Base-by-base conservation (phyloP, 2,329 filamentous ascomycete genomes). In the Diaporthe longicolla region DNA sequence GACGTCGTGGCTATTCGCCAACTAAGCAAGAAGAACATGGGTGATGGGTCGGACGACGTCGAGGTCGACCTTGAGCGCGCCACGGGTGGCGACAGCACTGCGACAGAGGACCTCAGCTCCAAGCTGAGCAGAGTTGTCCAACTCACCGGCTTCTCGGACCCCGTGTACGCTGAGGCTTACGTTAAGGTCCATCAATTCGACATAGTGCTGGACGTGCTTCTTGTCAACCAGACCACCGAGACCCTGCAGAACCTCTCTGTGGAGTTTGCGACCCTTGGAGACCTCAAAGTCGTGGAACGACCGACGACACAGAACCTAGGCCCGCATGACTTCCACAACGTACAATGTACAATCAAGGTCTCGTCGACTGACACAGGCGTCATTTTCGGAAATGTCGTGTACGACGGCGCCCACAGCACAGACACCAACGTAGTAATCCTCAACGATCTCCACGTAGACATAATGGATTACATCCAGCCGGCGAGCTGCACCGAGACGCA, bases 401-500 rank as follows among this genome's bases (percentile, higher is more conserved):
- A 99, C 83, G 97, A 99, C 79, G 97, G 96, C 40, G 91, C 95
- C 8, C 95, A 94, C 84, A 95, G 93, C 61, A 97, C 94, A 1
- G 97, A 97, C 82, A 97, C 94, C 71, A 97, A 98, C 78, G 97
- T 99, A 11, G 97, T 99, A 72, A 99, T 99, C 78, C 89, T 99
- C 71, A 98, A 98, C 82, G 97, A 99, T 82, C 92, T 99, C 40
- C 97, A 99, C 81, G 96, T 98, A 73, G 97, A 99, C 81, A 98
- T 99, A 77, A 99, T 99, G 97, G 97, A 99, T 85, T 99, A 99
- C 86, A 99, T 99, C 80, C 96, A 98, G 82, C 97, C 97, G 1
- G 96, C 96, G 9, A 93, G 95, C 21, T 99, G 97, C 88, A 97
- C 95, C 6, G 97, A 99, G 87, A 98, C 96, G 15, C 95, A 98